Conservation (phyloP, 2,329 filamentous ascomycete species). For the Epichloe festucae region DNA sequence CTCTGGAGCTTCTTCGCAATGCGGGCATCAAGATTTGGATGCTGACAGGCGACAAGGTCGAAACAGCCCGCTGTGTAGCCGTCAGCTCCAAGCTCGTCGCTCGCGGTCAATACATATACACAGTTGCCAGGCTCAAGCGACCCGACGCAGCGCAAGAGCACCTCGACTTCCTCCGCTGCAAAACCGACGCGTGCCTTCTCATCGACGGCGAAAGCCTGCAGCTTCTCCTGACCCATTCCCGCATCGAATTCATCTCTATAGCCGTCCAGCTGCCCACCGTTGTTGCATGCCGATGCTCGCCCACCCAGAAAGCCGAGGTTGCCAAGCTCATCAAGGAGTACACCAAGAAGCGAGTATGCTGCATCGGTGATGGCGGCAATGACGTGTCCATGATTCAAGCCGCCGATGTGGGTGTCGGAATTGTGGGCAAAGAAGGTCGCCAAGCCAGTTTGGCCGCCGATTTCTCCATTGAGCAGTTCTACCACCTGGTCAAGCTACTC, state of each 20-base stretch:
- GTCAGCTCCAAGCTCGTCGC: conserved; percentile 90
- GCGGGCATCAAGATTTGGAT: conserved; percentile 99
- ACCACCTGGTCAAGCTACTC: conserved; percentile 87
- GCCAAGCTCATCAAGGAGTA: conserved; percentile 79
- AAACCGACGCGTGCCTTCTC: conserved; percentile 74
- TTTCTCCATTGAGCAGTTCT: conserved; percentile 93
- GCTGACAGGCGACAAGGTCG: conserved; percentile 96
- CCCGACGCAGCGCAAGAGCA: conserved; percentile 79
- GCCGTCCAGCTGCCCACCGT: conserved; percentile 84
- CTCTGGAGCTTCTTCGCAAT: conserved; percentile 85
- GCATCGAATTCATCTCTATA: conserved; percentile 72
- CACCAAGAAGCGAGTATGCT: conserved; percentile 92
- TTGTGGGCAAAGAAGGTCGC: conserved; percentile 92
- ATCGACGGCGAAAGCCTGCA: conserved; percentile 89
- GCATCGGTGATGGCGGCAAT: conserved; percentile 95
- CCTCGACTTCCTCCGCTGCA: conserved; percentile 76
- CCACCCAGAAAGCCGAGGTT: conserved; percentile 91
- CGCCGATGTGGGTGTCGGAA: conserved; percentile 92
- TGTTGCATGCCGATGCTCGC: conserved; percentile 91
- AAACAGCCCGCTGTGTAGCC: conserved; percentile 91
- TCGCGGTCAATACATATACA: conserved; percentile 90
- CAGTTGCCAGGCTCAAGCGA: conserved; percentile 70
- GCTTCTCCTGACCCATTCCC: conserved; percentile 71
- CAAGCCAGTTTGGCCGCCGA: conserved; percentile 92
- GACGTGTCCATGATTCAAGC: conserved; percentile 99